These are phyloP conservation scores for Blastocystis sp. DNA, from an alignment of 352 stramenopile species.

Conservation along the genomic window DNA sequence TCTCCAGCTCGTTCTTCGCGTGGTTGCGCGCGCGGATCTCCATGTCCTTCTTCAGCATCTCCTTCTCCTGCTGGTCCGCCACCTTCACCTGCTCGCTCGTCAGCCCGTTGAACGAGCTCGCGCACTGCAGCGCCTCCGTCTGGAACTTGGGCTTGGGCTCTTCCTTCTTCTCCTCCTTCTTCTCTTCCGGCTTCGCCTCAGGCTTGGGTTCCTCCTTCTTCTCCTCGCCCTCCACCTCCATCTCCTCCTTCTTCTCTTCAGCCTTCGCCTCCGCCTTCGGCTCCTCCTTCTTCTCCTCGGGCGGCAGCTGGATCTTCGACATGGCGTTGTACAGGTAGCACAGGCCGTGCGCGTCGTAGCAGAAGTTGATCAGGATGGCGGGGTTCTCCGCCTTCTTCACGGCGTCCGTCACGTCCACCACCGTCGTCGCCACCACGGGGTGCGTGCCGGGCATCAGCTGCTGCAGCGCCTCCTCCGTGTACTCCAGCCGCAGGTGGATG, in stretches of 20 bases:
- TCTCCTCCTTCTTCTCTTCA: conserved; percentile 2
- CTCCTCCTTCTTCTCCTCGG: conserved; percentile 78
- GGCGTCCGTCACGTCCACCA: conserved; percentile 23
- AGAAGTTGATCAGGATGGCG: conserved; percentile 94
- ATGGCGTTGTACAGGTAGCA: conserved; percentile 89
- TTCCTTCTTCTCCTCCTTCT: conserved; percentile 73
- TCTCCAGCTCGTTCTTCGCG: conserved; percentile 98
- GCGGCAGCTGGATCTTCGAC: conserved; percentile 92
- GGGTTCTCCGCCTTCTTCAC: conserved; percentile 83
- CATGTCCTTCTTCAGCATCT: conserved; percentile 77
- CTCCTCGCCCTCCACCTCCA: background rate
- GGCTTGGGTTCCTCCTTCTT: background rate
- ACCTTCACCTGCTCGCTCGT: background rate
- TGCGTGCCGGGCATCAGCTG: conserved; percentile 46
- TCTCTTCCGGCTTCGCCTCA: conserved; percentile 75
- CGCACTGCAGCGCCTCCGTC: conserved; percentile 30
- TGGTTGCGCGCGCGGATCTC: conserved; percentile 82
- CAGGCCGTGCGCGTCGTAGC: conserved; percentile 92
- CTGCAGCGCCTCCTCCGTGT: conserved; percentile 71
- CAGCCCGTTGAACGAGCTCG: conserved; percentile 40
- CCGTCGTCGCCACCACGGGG: conserved; percentile 10
- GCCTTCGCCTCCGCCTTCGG: conserved; percentile 72
- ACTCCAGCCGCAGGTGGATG: conserved; percentile 86
- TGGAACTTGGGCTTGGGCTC: conserved; percentile 83
- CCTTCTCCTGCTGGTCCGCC: conserved; percentile 67